Conservation (phyloP, 352 stramenopile species). For the Phytophthora podocarpi region DNA sequence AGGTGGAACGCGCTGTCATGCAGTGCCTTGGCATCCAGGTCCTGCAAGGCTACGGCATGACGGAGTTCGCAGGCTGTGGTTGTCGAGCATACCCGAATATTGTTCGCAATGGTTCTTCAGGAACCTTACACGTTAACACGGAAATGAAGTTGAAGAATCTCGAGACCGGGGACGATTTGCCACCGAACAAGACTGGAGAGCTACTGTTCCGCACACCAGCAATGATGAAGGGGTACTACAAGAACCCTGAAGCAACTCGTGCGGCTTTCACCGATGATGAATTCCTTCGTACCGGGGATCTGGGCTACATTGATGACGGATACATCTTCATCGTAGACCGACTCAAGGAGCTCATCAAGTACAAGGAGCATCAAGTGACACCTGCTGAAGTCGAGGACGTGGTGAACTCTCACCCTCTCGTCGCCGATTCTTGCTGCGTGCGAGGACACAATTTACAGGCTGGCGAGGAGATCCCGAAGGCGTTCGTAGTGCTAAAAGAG, state of each 20-base stretch:
- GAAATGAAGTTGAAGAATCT: constrained; percentile 43
- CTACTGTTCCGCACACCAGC: constrained; percentile 61
- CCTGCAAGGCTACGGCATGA: constrained; percentile 61
- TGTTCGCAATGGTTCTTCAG: constrained; percentile 29
- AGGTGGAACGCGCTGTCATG: constrained; percentile 61
- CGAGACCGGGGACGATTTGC: constrained; percentile 37
- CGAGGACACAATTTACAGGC: constrained; percentile 50
- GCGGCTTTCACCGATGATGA: constrained; percentile 70
- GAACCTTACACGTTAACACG: constrained; percentile 40
- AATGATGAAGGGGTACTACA: constrained; percentile 47
- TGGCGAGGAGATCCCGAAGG: constrained; percentile 89
- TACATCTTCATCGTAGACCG: constrained; percentile 92
- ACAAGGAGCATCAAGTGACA: constrained; percentile 91
- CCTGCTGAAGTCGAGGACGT: constrained; percentile 92
- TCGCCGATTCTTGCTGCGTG: constrained; percentile 81
- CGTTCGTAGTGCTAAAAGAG: constrained; percentile 86
- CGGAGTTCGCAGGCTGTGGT: constrained; percentile 61
- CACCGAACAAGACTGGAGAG: constrained; percentile 52
- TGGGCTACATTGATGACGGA: constrained; percentile 90
- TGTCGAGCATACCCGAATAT: constrained; percentile 18
- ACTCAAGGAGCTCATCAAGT: constrained; percentile 95
- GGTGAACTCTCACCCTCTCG: constrained; percentile 68
- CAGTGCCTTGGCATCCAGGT: constrained; percentile 57
- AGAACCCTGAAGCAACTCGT: constrained; percentile 81
- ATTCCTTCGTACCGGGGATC: constrained; percentile 89